Evolutionary conservation across 345 rosid species (phyloP).

Genomic region (Heritiera fomes): DNA sequence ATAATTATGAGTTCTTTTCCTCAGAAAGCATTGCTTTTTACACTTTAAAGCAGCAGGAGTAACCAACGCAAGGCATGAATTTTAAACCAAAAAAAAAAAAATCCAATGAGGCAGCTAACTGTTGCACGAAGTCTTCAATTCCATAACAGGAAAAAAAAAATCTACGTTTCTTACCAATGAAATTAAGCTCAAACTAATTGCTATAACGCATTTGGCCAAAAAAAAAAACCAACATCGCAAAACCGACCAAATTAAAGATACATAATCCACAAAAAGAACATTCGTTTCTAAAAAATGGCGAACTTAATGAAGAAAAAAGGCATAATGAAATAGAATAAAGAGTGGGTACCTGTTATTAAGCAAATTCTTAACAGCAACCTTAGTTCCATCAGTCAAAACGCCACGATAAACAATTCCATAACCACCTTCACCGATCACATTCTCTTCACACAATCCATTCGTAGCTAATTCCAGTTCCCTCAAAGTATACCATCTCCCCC

Average conservation of each 20-base stretch:
- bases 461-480: slow-evolving; percentile 92
- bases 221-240: not conserved
- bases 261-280: not conserved
- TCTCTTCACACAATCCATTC: slow-evolving; percentile 75
- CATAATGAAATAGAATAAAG: not conserved
- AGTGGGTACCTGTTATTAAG: slow-evolving; percentile 74
- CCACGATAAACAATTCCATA: slow-evolving; percentile 94
- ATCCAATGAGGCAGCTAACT: slow-evolving; percentile 37
- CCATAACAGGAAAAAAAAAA: not conserved
- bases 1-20: not conserved
- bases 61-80: slow-evolving; percentile 33
- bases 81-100: not conserved
- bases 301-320: not conserved
- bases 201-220: not conserved
- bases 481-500: slow-evolving; percentile 97
- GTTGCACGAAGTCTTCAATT: slow-evolving; percentile 32
- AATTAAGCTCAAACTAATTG: not conserved
- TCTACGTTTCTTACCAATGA: not conserved
- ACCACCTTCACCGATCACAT: slow-evolving; percentile 98
- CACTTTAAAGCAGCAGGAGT: slow-evolving; percentile 28
- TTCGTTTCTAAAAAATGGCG: not conserved
- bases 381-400: slow-evolving; percentile 71
- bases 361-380: slow-evolving; percentile 85
- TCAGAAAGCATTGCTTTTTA: slow-evolving; percentile 19
- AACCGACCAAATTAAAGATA: not conserved